phyloP scores from a whole-genome alignment of 768 basidiomycete genomes.

The Hydnum rufescens region DNA sequence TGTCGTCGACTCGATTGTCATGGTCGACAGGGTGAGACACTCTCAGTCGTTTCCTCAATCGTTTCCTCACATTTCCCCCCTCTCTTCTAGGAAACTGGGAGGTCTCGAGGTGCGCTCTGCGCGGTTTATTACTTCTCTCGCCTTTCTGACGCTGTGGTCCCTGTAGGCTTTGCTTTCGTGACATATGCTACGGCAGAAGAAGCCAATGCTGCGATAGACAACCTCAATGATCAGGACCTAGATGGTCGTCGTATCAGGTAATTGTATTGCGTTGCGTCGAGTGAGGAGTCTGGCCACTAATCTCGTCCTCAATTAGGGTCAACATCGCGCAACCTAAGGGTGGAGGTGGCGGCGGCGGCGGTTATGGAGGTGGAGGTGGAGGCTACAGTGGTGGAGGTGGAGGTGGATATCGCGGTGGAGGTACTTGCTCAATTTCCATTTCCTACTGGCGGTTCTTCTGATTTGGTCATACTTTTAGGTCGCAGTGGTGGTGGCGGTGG shows the following conservation, averaged over 20 bases:
- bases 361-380: neutral
- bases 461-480: no score
- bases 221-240: conserved; percentile 74
- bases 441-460: no score
- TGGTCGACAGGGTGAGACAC: neutral
- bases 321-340: neutral
- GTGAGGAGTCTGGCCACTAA: neutral
- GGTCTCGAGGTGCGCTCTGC: neutral
- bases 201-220: conserved; percentile 56
- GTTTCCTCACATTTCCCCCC: neutral
- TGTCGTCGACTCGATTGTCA: neutral
- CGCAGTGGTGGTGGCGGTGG: no score
- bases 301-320: neutral
- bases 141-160: neutral
- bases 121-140: neutral
- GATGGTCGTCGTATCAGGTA: conserved; percentile 84
- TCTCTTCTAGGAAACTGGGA: neutral
- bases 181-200: conserved; percentile 43
- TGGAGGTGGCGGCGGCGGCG: neutral
- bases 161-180: conserved; percentile 78
- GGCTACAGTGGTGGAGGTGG: neutral
- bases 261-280: conserved; percentile 24
- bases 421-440: no score
- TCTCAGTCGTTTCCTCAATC: neutral
- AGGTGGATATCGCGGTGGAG: neutral